Evolutionary conservation across 2,329 filamentous ascomycete genomes (phyloP), one percentile per base, ranked within the genome.

Genomic region (Aurifilum marmelostoma): DNA sequence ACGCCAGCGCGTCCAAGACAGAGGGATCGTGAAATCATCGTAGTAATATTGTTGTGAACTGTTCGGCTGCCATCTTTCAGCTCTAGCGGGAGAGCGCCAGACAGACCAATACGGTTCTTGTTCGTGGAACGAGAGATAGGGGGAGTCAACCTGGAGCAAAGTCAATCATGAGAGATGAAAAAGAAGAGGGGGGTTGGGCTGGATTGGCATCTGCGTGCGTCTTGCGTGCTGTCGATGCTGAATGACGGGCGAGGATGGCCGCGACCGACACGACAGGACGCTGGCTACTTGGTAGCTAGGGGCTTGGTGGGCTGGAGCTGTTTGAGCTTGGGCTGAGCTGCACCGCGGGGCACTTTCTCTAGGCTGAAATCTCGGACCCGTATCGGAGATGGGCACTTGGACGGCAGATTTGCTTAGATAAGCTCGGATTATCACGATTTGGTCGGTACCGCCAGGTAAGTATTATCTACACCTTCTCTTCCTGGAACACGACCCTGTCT

Each of bases 1-100:
- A n/a, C 65, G 60, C 50, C 65, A 14, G 56, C 58, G 29, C 65
- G 65, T 32, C 41, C 56, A 9, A 71, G 65, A 21, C 59, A 47
- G 32, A 67, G 29, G 47, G 67, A 60, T 47, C 69, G 65, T 59
- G 63, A 52, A 65, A 65, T 67, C 69, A 71, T 71, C 1, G 50
- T 61, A 16, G 58, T 27, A 52, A 1, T 63, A 39, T 43, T 54
- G 34, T 43, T 37, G 39, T 47, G 34, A 58, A 41, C n/a, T 59
- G 41, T 21, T 32, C 3, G 54, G 54, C 52, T 65, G 63, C 63
- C 63, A 65, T 65, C 16, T 65, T 59, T 41, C 7, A 24, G 18
- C 34, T 39, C 24, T 5, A 3, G 21, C 9, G 3, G 14, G 24
- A 24, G 37, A 62, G 37, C 37, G 29, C 2, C 9, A 62, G 39